Conservation (phyloP, 768 basidiomycete species). For the Boletus barrowsii region DNA sequence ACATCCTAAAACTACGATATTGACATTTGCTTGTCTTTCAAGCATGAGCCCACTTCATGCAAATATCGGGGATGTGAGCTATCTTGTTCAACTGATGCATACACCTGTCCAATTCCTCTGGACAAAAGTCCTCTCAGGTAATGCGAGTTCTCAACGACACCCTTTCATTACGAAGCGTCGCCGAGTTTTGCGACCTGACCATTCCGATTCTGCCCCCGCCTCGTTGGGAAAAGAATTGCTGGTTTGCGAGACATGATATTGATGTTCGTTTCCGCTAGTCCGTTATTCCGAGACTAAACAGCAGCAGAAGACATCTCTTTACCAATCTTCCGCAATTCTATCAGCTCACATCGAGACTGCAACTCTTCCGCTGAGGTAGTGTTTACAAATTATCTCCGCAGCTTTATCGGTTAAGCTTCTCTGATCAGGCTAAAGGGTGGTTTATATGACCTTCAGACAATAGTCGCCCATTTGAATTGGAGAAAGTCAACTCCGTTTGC, state of each 20-base stretch:
- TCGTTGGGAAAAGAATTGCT: conserved; percentile 39
- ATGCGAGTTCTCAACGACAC: conserved; percentile 60
- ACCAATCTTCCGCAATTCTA: conserved; percentile 56
- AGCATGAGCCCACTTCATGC: conserved; percentile 32
- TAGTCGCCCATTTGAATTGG: conserved; percentile 51
- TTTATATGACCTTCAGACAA: conserved; percentile 40
- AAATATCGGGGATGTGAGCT: conserved; percentile 45
- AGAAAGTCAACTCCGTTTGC: conserved; percentile 52
- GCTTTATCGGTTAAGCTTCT: neutral
- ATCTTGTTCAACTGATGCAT: conserved; percentile 1
- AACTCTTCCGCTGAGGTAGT: conserved; percentile 60
- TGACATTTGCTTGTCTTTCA: conserved; percentile 60
- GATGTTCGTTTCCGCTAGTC: conserved; percentile 17
- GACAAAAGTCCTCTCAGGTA: conserved; percentile 33
- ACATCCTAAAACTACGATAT: conserved; percentile 55
- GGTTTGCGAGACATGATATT: conserved; percentile 20
- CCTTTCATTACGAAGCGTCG: conserved; percentile 49
- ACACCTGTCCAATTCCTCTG: neutral
- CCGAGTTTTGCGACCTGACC: conserved; percentile 47
- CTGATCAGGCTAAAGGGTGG: conserved; percentile 34
- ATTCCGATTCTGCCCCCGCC: conserved; percentile 49
- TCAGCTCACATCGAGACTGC: conserved; percentile 56
- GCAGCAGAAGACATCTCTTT: conserved; percentile 34
- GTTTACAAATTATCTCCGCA: neutral
- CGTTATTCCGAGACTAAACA: conserved; percentile 9